Percentiles rank a stretch among this genome's conserved stretches.
Conservation (phyloP, 495 filamentous ascomycete species). For the Podospora didyma region DNA sequence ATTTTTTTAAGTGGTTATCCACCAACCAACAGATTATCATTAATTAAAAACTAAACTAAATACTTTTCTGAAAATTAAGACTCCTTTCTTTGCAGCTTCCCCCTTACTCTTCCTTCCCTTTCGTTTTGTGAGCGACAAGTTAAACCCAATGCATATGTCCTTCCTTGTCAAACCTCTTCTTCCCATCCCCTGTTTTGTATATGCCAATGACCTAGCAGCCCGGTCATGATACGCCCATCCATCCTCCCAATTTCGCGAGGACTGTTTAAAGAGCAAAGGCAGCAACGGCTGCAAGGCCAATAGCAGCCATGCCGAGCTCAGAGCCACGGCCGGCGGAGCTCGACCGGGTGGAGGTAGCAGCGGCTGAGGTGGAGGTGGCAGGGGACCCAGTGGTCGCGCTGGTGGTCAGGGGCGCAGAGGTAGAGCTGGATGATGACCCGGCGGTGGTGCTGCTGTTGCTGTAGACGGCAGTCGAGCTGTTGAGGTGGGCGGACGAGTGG, state of each 20-base stretch:
- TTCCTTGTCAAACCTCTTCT: no score
- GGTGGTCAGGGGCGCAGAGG: neutral
- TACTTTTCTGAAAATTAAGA: no score
- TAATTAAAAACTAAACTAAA: no score
- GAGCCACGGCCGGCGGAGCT: neutral
- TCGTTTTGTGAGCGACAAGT: no score
- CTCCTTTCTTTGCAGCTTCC: no score
- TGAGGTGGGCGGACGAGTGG: conserved; percentile 18
- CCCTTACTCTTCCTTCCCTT: no score
- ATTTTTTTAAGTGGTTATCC: no score
- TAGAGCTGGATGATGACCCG: conserved; percentile 39
- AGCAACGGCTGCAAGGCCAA: conserved; percentile 26
- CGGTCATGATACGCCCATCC: no score
- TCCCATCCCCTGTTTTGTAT: no score
- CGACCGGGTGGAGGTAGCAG: neutral
- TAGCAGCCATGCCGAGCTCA: conserved; percentile 15
- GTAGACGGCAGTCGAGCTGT: conserved; percentile 22
- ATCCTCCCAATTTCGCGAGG: neutral
- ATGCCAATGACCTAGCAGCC: no score
- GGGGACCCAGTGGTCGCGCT: neutral
- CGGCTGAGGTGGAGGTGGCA: neutral
- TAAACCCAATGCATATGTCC: no score
- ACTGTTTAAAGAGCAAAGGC: conserved; percentile 31
- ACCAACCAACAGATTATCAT: no score
- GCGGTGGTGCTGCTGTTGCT: conserved; percentile 42